Evolutionary conservation across 2,329 filamentous ascomycete species (phyloP).

Genomic region (Nothopassalora personata): DNA sequence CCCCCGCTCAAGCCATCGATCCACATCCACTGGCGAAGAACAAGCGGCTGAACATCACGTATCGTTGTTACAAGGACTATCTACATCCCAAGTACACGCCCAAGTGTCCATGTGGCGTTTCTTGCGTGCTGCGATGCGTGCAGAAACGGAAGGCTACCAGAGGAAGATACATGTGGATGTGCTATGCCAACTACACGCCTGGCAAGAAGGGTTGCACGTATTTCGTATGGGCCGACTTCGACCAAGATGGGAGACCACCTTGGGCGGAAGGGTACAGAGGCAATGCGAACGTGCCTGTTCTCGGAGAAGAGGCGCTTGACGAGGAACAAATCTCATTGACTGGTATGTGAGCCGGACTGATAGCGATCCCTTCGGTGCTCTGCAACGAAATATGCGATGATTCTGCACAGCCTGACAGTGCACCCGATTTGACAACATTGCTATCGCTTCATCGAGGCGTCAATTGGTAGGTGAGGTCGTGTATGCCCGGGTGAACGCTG

Average conservation of each 20-base stretch:
- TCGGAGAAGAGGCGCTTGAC: background rate
- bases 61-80: constrained; percentile 73
- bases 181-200: constrained; percentile 67
- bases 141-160: constrained; percentile 70
- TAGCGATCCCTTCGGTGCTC: too few species aligned
- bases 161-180: constrained; percentile 92
- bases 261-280: constrained; percentile 44
- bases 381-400: too few species aligned
- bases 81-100: constrained; percentile 76
- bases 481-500: too few species aligned
- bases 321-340: background rate
- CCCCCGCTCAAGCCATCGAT: constrained; percentile 68
- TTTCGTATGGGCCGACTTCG: constrained; percentile 82
- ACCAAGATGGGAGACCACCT: constrained; percentile 75
- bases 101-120: constrained; percentile 67
- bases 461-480: too few species aligned
- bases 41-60: constrained; percentile 87
- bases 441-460: too few species aligned
- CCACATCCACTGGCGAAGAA: constrained; percentile 78
- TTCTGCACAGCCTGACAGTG: too few species aligned
- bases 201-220: constrained; percentile 63
- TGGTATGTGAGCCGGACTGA: too few species aligned
- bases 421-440: too few species aligned
- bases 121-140: constrained; percentile 67
- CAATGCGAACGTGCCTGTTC: constrained; percentile 28